Conservation (phyloP, 805 yeast species). For the Brettanomyces anomalus region DNA sequence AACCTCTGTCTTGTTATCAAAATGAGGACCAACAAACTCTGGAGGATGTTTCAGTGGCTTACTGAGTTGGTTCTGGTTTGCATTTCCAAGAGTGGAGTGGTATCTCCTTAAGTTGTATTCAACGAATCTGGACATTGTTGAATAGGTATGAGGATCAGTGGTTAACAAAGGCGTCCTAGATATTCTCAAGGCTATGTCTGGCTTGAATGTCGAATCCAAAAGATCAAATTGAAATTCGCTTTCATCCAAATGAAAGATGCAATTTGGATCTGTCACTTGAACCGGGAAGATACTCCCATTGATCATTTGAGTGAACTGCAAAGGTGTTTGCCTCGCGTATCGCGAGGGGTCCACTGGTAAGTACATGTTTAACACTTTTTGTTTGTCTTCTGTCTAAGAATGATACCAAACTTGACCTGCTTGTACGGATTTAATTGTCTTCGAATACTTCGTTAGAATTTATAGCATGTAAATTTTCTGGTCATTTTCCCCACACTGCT, state of each 20-base stretch:
- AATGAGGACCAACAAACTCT: conserved; percentile 23
- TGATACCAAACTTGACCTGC: too few species aligned
- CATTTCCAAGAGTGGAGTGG: conserved; percentile 27
- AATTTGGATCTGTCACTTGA: conserved; percentile 28
- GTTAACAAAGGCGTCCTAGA: conserved; percentile 29
- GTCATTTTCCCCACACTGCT: too few species aligned
- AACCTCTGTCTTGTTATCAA: conserved; percentile 25
- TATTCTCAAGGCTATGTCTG: conserved; percentile 25
- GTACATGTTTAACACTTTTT: conserved; percentile 15
- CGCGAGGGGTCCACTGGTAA: conserved; percentile 24
- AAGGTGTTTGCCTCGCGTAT: conserved; percentile 16
- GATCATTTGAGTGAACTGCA: conserved; percentile 20
- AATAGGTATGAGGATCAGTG: conserved; percentile 41
- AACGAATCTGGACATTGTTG: conserved; percentile 41
- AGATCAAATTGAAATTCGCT: conserved; percentile 25
- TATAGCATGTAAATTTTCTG: too few species aligned
- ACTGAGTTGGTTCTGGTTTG: conserved; percentile 29
- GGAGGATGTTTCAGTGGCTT: conserved; percentile 30
- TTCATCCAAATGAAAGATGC: conserved; percentile 19
- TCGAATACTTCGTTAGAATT: too few species aligned
- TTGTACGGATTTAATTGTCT: too few species aligned
- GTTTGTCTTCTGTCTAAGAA: too few species aligned
- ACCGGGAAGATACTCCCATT: conserved; percentile 24
- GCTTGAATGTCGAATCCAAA: conserved; percentile 23
- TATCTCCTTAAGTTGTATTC: conserved; percentile 31